Evolutionary conservation across 2,329 filamentous ascomycete species (phyloP).

Genomic region (Lecanosticta acicola): DNA sequence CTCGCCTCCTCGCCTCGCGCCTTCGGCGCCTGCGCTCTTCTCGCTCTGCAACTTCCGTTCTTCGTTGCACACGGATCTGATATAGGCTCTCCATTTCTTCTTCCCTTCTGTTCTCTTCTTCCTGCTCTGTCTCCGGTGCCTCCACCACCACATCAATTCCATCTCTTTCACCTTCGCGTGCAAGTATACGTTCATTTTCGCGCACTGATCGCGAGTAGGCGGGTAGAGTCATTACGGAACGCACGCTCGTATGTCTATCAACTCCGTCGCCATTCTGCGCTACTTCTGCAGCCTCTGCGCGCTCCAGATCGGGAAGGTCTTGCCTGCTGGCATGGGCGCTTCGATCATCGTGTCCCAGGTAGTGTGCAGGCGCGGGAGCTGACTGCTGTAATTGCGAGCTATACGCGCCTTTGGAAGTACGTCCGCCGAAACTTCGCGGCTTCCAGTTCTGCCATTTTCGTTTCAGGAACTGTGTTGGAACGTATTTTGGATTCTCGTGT

Average conservation of each 20-base stretch:
- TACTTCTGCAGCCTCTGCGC: constrained; percentile 20
- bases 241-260: constrained; percentile 77
- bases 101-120: constrained; percentile 72
- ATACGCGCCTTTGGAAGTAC: constrained; percentile 26
- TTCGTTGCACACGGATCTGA: constrained; percentile 74
- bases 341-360: constrained; percentile 21
- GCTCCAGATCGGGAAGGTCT: constrained; percentile 22
- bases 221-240: constrained; percentile 91
- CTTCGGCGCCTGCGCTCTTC: constrained; percentile 67
- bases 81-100: constrained; percentile 91
- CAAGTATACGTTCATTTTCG: constrained; percentile 75
- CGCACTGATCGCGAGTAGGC: constrained; percentile 69
- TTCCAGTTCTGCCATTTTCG: constrained; percentile 31
- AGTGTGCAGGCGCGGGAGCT: constrained; percentile 21
- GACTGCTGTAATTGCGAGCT: constrained; percentile 28
- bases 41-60: constrained; percentile 68
- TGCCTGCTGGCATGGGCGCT: constrained; percentile 22
- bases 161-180: constrained; percentile 80
- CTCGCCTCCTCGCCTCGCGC: constrained; percentile 64
- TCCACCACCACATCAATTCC: constrained; percentile 90
- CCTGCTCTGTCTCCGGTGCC: constrained; percentile 71
- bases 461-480: constrained; percentile 32
- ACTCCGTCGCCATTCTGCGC: constrained; percentile 42
- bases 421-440: constrained; percentile 9
- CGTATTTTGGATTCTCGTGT: constrained; percentile 26